Base-by-base conservation (phyloP, 305 asterid species). In the Fraxinus paxiana region DNA sequence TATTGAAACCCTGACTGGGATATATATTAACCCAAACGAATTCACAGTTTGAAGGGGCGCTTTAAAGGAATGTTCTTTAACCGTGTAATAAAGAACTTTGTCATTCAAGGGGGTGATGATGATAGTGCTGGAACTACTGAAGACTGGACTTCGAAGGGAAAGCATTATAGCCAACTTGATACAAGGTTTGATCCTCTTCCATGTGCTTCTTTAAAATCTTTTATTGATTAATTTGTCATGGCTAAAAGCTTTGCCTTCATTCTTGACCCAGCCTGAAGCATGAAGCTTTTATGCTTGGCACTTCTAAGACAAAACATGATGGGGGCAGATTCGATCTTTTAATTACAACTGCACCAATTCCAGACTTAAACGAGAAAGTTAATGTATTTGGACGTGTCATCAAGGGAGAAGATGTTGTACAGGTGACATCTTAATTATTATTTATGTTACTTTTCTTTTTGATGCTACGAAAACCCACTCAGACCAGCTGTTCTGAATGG, bases 61-160 rank as follows among this genome's bases (percentile, higher is more conserved):
- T 92, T 96, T 84, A 89, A 89, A 72, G 98, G 97, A 80, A 91
- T 94, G 98, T 91, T 82, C 73, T 94, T 96, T 87, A 90, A 83
- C 85, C 98, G 90, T 80, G 97, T 96, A 28, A 88, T 96, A 80
- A 96, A 96, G 91, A 87, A 96, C 88, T 94, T 92, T 76, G 91
- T 94, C 75, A 89, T 96, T 78, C 98, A 96, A 83, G 99, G 97
- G 80, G 93, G 99, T 78, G 90, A 89, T 82, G 88, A 85, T 54
- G 92, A 89, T 75, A 87, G 87, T 77, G 87, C 88, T 35, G 98
- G 87, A 84, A 86, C 87, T 31, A 85, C 91, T 7, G 97, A 91
- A 85, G 97, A 96, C 81, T 96, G 99, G 99, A 92, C 98, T 79
- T 86, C 88, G 1, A 90, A 91, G 83, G 99, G 97, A 87, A 94